Base-by-base conservation (phyloP, 805 yeast species). In the Starmerella khaoyaiensis region DNA sequence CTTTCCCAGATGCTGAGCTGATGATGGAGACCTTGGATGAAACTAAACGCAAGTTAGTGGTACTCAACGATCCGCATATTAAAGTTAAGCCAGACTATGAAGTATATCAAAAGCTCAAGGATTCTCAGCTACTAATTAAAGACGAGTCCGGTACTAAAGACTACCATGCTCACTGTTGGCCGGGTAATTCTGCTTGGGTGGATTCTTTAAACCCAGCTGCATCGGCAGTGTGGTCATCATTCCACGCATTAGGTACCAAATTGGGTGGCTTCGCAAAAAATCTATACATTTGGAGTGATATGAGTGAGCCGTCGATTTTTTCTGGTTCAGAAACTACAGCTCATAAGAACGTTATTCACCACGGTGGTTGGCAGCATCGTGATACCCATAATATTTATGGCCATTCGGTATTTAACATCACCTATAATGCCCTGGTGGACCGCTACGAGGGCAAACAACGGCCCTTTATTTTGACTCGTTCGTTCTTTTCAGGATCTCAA, bases 291-390 rank as follows among this genome's bases (percentile, higher is more conserved):
- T 90, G 99, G 99, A 90, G 87, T 58, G 98, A 90, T 57, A 90
- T 90, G 99, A 82, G 80, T 59, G 99, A 90, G 60, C 96, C 97
- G 1, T 82, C 96, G 0, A 78, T 90, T 4, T 90, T 90, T 55
- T 72, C 77, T 48, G 98, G 97, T 2, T 94, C 97, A 1, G 98
- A 90, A 57, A 83, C 95, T 0, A 63, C 93, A 0, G 74, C 90
- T 16, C 93, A 93, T 23, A 79, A 79, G 49, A 94, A 84, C 57
- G 60, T 69, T 17, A 50, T 86, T 26, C 95, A 87, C 48, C 69
- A 63, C 53, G 93, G 83, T 3, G 70, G 74, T 14, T 76, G 76
- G 73, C 97, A 90, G 57, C 93, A 87, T 55, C 73, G 98, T 42
- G 82, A 94, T 4, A 67, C 87, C 9, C 98, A 90, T 59, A 90